Base-by-base conservation (phyloP, 129 eudicot genomes). In the Gnaphalium uliginosum region DNA sequence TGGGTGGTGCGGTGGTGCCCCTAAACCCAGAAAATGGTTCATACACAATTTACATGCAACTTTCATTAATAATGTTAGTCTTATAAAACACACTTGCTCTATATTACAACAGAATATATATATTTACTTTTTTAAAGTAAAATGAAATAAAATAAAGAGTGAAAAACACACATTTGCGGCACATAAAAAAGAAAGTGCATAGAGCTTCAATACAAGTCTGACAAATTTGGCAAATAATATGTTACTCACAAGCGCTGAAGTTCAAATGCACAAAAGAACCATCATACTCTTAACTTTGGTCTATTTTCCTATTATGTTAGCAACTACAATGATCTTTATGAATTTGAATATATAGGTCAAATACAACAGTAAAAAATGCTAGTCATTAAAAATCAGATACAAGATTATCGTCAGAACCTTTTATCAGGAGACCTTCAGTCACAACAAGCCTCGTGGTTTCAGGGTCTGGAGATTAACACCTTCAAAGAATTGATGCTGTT, bases 381-480 rank as follows among this genome's bases (percentile, higher is more conserved):
- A 6, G 68, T 32, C 35, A 27, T 68, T 29, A 84, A 81, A 90
- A 76, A 83, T 86, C 91, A 30, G 82, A 84, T 53, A 86, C 91
- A 56, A 82, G 85, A 76, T 81, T 85, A 69, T 85, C 79, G 72
- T 85, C 88, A 4, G 85, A 73, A 59, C 84, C 70, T 2, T 13
- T 2, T 9, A 43, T 3, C 51, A 0, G 51, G 51, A 43, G 82
- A 32, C 76, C 72, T 6, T 75, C 92, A 14, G 83, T 66, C 26
- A 76, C 90, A n/a, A 88, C 74, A 0, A 84, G 85, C 7, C 81
- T 86, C 5, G 85, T 89, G 70, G 87, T 84, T 73, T 89, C 88
- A 1, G 86, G 88, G 88, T 0, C 90, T 89, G 41, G 85, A 88
- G 80, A 57, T 85, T 89, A 51, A 91, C 90, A 11, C 90, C 96